Evolutionary conservation across 306 rosid species (phyloP), one percentile per base, ranked within the genome.

Genomic region (Alnus glutinosa): DNA sequence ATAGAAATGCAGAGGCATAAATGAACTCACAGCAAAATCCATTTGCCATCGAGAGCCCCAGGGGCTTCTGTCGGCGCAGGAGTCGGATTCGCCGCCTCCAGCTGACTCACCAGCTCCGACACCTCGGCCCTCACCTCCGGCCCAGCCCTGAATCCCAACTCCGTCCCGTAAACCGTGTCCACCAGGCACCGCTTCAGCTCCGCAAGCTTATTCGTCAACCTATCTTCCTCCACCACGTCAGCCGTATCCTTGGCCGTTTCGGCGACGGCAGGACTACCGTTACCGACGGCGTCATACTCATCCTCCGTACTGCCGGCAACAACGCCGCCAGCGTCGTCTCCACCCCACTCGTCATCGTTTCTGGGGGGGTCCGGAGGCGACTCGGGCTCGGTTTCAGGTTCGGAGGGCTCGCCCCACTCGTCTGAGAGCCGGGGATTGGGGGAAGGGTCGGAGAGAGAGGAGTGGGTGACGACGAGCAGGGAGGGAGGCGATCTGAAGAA

Each of bases 91-190:
- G 70, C 82, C 64, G 98, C 96, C 85, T 95, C 99, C 91, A 95
- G 81, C 78, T 91, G 96, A 82, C 75, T 82, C 78, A 92, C 99
- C 70, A 95, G 77, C 92, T 95, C 99, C 64, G 89, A 62, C 57
- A 90, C 90, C 87, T 95, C 99, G 42, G 99, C 99, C 51, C 98
- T 87, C 34, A 87, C 89, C 84, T 91, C 99, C 74, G 87, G 75
- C 19, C 96, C 87, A 28, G 97, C 97, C 70, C 93, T 89, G 76
- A 89, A 85, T 59, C 99, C 99, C 30, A 95, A 77, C 23, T 91
- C 91, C 5, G 97, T 90, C 74, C 98, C 99, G n/a, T 86, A 95
- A 50, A 90, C 80, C 30, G 89, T 87, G 78, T 95, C 99, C 36
- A 88, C 98, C 83, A 93, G 82, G 78, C 94, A 87, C 63, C 91